Conservation (phyloP, 768 basidiomycete species). For the Mycena vitilis region DNA sequence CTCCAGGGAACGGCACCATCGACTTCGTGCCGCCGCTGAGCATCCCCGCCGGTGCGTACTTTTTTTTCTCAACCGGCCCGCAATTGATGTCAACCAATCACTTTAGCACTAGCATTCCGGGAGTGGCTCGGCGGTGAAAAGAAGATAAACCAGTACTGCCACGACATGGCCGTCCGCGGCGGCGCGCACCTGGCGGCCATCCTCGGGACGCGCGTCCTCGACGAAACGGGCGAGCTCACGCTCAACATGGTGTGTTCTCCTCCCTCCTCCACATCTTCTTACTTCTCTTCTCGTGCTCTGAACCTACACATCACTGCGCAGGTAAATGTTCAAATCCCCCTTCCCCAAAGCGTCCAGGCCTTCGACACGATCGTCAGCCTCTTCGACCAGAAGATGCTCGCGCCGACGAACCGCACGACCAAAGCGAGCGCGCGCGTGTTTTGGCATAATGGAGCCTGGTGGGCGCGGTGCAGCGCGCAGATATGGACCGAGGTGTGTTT, state of each 20-base stretch:
- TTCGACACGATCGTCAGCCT: constrained; percentile 9
- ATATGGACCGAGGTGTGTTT: constrained; percentile 39
- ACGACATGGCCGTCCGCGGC: constrained; percentile 73
- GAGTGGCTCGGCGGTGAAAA: constrained; percentile 80
- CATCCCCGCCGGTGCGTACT: constrained; percentile 59
- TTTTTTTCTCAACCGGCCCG: not conserved
- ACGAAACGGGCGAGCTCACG: constrained; percentile 67
- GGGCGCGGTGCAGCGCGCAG: constrained; percentile 38
- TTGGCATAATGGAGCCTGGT: constrained; percentile 38
- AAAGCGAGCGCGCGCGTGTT: constrained; percentile 32
- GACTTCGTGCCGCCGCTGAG: constrained; percentile 67
- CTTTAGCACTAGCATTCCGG: constrained; percentile 77
- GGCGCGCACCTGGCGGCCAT: constrained; percentile 69
- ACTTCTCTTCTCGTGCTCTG: not conserved
- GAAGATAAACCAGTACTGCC: constrained; percentile 77
- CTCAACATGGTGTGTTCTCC: constrained; percentile 69
- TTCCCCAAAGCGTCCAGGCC: constrained; percentile 16
- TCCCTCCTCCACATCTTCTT: too few relatives aligned
- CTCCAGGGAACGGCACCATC: constrained; percentile 77
- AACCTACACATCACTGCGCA: not conserved
- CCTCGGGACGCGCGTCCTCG: constrained; percentile 72
- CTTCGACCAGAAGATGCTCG: constrained; percentile 32
- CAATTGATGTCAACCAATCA: not conserved
- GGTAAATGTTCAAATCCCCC: constrained; percentile 29
- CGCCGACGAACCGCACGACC: constrained; percentile 30